A percentile compares a stretch with the other conserved stretches of the same genome.
Evolutionary conservation across 1,284 basidiomycete species (phyloP).

Genomic region (Taiwanofungus camphoratus): DNA sequence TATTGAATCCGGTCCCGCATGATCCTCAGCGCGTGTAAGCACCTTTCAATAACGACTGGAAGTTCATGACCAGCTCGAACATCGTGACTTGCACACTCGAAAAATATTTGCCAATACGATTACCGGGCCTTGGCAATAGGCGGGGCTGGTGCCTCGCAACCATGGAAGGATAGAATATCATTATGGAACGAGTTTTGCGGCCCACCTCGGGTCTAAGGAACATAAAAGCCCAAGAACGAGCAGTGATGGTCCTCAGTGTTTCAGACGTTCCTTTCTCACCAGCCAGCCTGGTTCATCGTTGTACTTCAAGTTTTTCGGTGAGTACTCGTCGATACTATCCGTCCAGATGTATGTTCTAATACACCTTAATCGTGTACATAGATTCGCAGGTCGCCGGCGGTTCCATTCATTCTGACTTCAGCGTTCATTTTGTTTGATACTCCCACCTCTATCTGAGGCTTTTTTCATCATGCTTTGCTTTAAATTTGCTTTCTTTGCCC

Average conservation of each 20-base stretch:
- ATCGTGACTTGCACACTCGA: too few relatives aligned
- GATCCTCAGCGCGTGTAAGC: too few relatives aligned
- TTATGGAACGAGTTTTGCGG: too few relatives aligned
- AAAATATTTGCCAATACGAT: too few relatives aligned
- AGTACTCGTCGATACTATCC: not conserved
- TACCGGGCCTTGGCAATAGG: too few relatives aligned
- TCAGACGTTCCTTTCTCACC: constrained; percentile 2
- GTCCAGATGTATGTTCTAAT: not conserved
- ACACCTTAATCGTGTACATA: not conserved
- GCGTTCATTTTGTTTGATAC: constrained; percentile 17
- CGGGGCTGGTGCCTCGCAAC: too few relatives aligned
- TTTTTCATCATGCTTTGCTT: constrained; percentile 37
- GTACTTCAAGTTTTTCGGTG: constrained; percentile 10
- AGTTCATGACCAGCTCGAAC: too few relatives aligned
- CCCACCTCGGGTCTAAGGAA: too few relatives aligned
- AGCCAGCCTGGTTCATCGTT: constrained; percentile 10
- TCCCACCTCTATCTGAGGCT: constrained; percentile 16
- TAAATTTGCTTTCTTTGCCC: constrained; percentile 36
- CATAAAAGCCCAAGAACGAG: not conserved
- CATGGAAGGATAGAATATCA: too few relatives aligned
- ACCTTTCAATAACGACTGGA: too few relatives aligned
- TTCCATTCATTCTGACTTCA: constrained; percentile 20
- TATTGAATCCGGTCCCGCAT: too few relatives aligned
- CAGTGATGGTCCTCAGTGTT: not conserved
- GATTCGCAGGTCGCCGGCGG: constrained; percentile 25